These are phyloP conservation scores for Cercophora samala DNA, from an alignment of 495 filamentous ascomycete genomes.

Conservation along the genomic window DNA sequence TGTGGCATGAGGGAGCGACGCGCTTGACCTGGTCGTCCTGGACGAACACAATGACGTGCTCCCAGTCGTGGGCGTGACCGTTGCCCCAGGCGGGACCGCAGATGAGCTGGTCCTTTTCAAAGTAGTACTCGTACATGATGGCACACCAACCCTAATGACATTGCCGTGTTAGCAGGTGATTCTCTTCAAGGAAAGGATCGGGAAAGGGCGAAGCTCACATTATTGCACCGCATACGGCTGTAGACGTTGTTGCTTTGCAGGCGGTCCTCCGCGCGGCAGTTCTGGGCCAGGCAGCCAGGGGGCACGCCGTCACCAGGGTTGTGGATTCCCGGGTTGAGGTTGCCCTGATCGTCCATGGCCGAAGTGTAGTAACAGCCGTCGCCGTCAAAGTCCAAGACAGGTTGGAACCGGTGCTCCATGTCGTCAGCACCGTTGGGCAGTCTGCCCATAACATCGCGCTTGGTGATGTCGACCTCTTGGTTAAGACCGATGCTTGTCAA, in stretches of 20 bases:
- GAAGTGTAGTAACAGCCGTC: conserved; percentile 38
- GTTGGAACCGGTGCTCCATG: conserved; percentile 28
- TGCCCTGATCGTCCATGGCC: conserved; percentile 32
- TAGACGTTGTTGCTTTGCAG: conserved; percentile 35
- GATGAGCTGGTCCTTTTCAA: conserved; percentile 34
- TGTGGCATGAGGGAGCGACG: conserved; percentile 33
- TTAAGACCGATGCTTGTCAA: neutral
- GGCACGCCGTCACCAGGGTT: conserved; percentile 19
- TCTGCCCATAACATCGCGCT: neutral
- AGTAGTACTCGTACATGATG: conserved; percentile 37
- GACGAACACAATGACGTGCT: conserved; percentile 36
- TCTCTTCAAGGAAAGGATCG: too few species aligned
- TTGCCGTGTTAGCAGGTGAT: too few species aligned
- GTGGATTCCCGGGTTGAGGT: conserved; percentile 18
- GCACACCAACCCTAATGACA: conserved; percentile 11
- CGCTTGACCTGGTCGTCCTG: conserved; percentile 27
- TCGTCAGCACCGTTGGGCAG: neutral
- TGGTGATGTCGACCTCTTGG: neutral
- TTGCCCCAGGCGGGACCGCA: conserved; percentile 20
- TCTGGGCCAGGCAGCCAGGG: conserved; percentile 19
- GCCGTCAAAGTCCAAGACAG: conserved; percentile 38
- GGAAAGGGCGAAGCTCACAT: conserved; percentile 10
- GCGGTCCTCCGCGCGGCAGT: conserved; percentile 28
- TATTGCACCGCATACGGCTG: conserved; percentile 34
- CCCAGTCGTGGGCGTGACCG: conserved; percentile 39